Evolutionary conservation across 2,329 filamentous ascomycete genomes (phyloP), one percentile per base, ranked within the genome.

Genomic region (Sporothrix sp.): DNA sequence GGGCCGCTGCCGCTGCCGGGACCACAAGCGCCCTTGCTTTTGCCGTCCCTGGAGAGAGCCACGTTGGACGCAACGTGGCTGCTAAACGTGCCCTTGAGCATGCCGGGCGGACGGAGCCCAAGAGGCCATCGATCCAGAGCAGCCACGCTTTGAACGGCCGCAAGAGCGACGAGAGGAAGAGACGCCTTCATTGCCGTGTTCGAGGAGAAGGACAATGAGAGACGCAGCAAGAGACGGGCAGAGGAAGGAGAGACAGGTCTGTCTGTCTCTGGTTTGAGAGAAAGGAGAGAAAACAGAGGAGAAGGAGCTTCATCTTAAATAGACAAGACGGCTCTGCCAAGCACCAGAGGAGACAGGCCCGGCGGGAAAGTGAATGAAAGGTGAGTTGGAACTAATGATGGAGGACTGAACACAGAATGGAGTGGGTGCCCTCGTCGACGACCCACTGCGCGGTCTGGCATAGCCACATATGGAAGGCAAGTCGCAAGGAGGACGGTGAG

Each of bases 41-140:
- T 16, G 18, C 30, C 46, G 14, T 45, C 44, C 21, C 13, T 47
- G 27, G 35, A 38, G 14, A 28, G 30, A 4, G 43, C 50, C 7
- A 54, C 46, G 2, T 47, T 50, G 40, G 25, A 37, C 16, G 52
- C 45, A 2, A 52, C 46, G 1, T 42, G 35, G 2, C 25, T 8
- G 8, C 33, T 35, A 16, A 53, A 53, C 7, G 48, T 51, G 32
- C 52, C 52, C 7, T 38, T 39, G 9, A 35, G 20, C 18, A 51
- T 14, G 21, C 52, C 52, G 4, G 48, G 43, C 2, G 37, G 52
- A 2, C 35, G 20, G 6, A 23, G 28, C n/a, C 23, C 42, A 7
- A 37, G 16, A 7, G 21, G 20, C 21, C n/a, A 35, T 3, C 8
- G 16, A 25, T 18, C 7, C 7, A 43, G 7, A 13, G 33, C 48